Percentiles rank a stretch among this genome's conserved stretches.
These are phyloP conservation scores for Bipolaris oryzae DNA, from an alignment of 2,329 filamentous ascomycete genomes.

Conservation along the genomic window DNA sequence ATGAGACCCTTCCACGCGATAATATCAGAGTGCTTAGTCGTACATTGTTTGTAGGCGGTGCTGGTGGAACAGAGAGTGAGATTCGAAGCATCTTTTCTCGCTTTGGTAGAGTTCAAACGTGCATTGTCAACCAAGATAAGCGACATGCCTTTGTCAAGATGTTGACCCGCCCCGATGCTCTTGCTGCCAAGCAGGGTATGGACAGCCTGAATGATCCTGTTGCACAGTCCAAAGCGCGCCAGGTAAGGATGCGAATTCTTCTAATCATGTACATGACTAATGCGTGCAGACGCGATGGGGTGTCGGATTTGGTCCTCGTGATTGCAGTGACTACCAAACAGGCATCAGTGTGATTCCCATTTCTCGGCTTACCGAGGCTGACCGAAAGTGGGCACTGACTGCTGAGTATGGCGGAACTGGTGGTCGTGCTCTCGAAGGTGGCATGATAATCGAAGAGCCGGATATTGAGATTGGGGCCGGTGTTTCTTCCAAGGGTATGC, in stretches of 20 bases:
- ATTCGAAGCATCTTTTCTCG: conserved; percentile 79
- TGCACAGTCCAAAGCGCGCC: conserved; percentile 66
- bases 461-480: conserved; percentile 98
- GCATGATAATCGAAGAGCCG: conserved; percentile 92
- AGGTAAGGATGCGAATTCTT: conserved; percentile 34
- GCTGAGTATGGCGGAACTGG: conserved; percentile 94
- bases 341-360: conserved; percentile 95
- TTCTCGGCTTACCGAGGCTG: conserved; percentile 88
- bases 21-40: conserved; percentile 86
- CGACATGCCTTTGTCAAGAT: conserved; percentile 99
- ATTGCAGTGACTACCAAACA: conserved; percentile 94
- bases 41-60: conserved; percentile 95
- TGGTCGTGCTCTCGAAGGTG: conserved; percentile 76
- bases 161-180: conserved; percentile 84
- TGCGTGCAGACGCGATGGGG: conserved; percentile 85
- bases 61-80: conserved; percentile 75
- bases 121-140: conserved; percentile 98
- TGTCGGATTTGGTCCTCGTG: conserved; percentile 93
- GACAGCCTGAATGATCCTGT: conserved; percentile 76
- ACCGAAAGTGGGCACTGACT: conserved; percentile 95
- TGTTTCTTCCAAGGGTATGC: conserved; percentile 84
- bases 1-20: conserved; percentile 73
- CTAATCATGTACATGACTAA: conserved; percentile 21
- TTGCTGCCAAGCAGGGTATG: conserved; percentile 84
- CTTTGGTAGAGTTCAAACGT: conserved; percentile 90